phyloP scores from a whole-genome alignment of 768 basidiomycete genomes.

The Lactarius psammicola region DNA sequence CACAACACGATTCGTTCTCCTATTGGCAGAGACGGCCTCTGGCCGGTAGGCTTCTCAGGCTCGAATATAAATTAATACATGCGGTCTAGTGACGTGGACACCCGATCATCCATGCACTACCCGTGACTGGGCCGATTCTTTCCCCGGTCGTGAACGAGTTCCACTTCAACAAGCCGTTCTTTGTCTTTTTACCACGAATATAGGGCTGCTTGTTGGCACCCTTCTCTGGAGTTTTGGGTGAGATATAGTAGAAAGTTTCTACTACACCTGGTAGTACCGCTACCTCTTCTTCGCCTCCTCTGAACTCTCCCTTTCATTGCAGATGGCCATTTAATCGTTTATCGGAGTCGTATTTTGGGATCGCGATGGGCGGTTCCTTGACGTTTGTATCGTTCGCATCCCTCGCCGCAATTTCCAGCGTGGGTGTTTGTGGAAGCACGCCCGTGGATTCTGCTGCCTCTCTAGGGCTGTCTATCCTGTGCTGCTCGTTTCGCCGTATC shows the following conservation, averaged over 20 bases:
- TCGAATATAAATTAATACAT: neutral
- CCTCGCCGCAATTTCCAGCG: conserved; percentile 44
- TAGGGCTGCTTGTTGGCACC: conserved; percentile 54
- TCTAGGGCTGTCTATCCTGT: conserved; percentile 37
- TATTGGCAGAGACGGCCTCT: conserved; percentile 59
- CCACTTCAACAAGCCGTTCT: conserved; percentile 45
- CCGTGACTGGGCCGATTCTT: conserved; percentile 46
- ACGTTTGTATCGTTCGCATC: conserved; percentile 50
- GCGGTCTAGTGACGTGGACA: neutral
- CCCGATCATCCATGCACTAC: conserved; percentile 31
- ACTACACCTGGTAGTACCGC: too few relatives aligned
- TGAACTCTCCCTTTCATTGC: neutral
- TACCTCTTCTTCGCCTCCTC: neutral
- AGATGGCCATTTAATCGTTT: conserved; percentile 57
- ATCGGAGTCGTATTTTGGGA: conserved; percentile 53
- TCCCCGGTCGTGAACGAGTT: conserved; percentile 51
- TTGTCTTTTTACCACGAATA: conserved; percentile 51
- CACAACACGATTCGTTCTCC: neutral
- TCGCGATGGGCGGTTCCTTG: conserved; percentile 47
- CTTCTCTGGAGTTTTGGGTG: conserved; percentile 50
- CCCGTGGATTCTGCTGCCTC: conserved; percentile 56
- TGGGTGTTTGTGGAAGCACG: conserved; percentile 58
- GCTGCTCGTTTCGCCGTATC: neutral
- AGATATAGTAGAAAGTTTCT: conserved; percentile 48
- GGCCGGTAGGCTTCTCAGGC: conserved; percentile 52